These are phyloP conservation scores for Schwanniomyces occidentalis DNA, from an alignment of 805 yeast genomes.

Conservation along the genomic window DNA sequence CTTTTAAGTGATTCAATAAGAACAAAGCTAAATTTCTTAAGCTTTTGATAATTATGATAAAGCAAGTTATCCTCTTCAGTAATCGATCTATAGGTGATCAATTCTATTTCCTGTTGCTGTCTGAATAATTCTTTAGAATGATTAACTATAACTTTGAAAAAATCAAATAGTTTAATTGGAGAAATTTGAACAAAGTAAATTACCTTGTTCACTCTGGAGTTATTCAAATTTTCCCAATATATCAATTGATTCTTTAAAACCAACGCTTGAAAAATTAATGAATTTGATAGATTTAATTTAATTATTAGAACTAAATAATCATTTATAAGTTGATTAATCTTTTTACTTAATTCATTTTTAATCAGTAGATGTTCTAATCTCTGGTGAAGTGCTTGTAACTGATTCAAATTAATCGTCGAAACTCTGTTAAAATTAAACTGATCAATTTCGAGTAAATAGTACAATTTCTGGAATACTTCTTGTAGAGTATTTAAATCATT, in stretches of 20 bases:
- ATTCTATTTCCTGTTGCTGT: conserved; percentile 3
- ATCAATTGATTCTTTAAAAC: conserved; percentile 29
- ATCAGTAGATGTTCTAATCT: conserved; percentile 5
- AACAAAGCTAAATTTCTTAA: conserved; percentile 9
- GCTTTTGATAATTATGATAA: conserved; percentile 8
- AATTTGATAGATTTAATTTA: conserved; percentile 29
- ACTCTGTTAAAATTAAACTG: conserved; percentile 15
- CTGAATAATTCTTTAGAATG: conserved; percentile 5
- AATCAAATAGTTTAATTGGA: conserved; percentile 27
- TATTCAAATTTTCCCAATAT: conserved; percentile 34
- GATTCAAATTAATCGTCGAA: conserved; percentile 8
- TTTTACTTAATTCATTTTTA: conserved; percentile 1
- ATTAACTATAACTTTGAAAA: conserved; percentile 10
- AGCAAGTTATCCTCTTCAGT: conserved; percentile 18
- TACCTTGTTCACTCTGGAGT: conserved; percentile 24
- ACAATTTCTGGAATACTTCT: conserved; percentile 23
- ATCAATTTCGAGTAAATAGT: conserved; percentile 21
- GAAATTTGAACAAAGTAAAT: conserved; percentile 35
- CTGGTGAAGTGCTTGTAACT: conserved; percentile 11
- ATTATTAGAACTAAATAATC: conserved; percentile 23
- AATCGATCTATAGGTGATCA: neutral
- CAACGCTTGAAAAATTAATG: conserved; percentile 34
- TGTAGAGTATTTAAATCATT: conserved; percentile 13
- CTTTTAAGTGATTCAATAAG: conserved; percentile 6
- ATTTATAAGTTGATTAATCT: conserved; percentile 17